Base-by-base conservation (phyloP, 2,329 filamentous ascomycete genomes). In the Paracorniculantispora psalliotae region DNA sequence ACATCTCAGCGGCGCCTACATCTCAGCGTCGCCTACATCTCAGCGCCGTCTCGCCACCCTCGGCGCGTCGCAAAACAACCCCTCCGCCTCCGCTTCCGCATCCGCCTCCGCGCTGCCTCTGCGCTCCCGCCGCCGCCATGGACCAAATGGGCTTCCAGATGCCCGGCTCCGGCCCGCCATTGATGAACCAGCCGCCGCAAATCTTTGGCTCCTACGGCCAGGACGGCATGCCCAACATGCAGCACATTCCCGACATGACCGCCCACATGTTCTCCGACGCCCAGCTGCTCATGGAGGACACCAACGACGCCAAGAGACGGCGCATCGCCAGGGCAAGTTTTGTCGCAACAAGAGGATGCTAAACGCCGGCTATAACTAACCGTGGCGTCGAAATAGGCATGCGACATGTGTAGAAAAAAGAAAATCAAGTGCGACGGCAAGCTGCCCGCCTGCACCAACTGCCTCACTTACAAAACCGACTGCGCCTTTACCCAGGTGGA, bases 401-500 rank as follows among this genome's bases (percentile, higher is more conserved):
- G 92, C 77, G 92, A 96, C 68, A 96, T 96, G 92, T 97, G 93
- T 72, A 84, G 92, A 67, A 96, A 96, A 77, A 92, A 91, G 76
- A 96, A 93, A 81, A 94, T 97, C 76, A 97, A 97, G 77, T 97
- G 93, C 75, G 94, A 97, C 71, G 93, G 94, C 65, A 96, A 96
- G 77, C 85, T 96, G 75, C 93, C 94, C 39, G 87, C 92, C 61
- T 99, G 94, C 75, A 92, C 91, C 8, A 94, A 97, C 75, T 99
- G 93, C 73, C 89, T 89, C 72, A 97, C 97, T 73, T 97, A 97
- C 80, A 97, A 97, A 81, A 97, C 92, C 5, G 92, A 96, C 67
- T 99, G 93, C 73, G 85, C 96, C 66, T 97, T 97, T 71, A 97
- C 94, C 0, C 92, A 96, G 72, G 92, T 97, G 39, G 94, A 99